Evolutionary conservation across 208 protist species (phyloP).

Genomic region (Trypanosoma rangeli): DNA sequence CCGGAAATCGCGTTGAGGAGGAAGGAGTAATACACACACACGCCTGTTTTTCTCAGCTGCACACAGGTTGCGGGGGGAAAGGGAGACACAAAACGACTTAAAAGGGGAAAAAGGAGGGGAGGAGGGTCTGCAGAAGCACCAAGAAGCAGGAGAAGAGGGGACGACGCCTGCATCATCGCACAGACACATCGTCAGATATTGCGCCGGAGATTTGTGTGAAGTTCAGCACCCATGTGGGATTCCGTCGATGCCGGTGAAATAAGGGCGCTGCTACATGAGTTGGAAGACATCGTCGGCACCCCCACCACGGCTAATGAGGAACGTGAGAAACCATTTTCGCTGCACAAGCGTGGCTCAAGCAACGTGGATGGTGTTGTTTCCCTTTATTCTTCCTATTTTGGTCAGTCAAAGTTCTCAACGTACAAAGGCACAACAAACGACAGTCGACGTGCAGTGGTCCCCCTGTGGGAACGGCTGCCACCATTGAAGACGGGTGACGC

Average conservation of each 20-base stretch:
- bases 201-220: neutral
- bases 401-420: conserved; percentile 42
- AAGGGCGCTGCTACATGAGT: conserved; percentile 59
- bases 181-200: neutral
- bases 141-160: neutral
- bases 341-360: neutral
- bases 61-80: neutral
- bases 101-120: neutral
- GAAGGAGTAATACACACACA: neutral
- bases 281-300: conserved; percentile 41
- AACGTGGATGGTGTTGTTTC: conserved; percentile 11
- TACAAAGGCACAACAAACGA: conserved; percentile 28
- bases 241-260: conserved; percentile 38
- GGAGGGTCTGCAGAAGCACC: neutral
- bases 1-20: neutral
- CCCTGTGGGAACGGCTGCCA: conserved; percentile 33
- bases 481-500: conserved; percentile 6
- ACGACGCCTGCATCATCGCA: neutral
- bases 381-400: neutral
- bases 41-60: neutral
- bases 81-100: neutral
- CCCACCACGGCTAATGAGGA: neutral
- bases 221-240: conserved; percentile 5
- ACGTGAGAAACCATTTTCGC: conserved; percentile 4
- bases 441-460: conserved; percentile 14